These are phyloP conservation scores for Aspergillus amoenus DNA, from an alignment of 2,329 filamentous ascomycete species.

Conservation along the genomic window DNA sequence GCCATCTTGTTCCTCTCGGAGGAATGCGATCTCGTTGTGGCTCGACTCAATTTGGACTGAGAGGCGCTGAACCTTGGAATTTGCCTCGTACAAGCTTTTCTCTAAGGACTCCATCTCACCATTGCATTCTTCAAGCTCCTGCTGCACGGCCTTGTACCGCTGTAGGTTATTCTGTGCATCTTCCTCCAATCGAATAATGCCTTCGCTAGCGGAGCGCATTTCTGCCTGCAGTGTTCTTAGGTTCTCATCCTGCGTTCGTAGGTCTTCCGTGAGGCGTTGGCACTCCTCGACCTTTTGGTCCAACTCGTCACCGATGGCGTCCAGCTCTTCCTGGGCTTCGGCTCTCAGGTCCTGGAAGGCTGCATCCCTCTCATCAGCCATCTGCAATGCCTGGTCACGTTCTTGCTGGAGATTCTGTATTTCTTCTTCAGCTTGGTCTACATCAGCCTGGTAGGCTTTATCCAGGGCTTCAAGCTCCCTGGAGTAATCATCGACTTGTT, in stretches of 20 bases:
- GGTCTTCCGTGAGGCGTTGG: conserved; percentile 66
- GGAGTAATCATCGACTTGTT: conserved; percentile 76
- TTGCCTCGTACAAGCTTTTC: conserved; percentile 77
- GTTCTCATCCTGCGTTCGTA: conserved; percentile 78
- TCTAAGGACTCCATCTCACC: conserved; percentile 84
- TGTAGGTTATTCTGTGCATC: conserved; percentile 77
- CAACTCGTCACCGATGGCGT: conserved; percentile 61
- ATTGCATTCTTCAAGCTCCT: conserved; percentile 79
- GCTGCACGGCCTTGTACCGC: conserved; percentile 78
- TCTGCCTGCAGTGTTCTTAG: conserved; percentile 89
- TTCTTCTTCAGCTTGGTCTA: conserved; percentile 77
- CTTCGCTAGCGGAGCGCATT: conserved; percentile 88
- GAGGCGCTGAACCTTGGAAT: conserved; percentile 82
- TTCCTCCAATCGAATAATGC: conserved; percentile 82
- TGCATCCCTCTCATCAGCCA: conserved; percentile 64
- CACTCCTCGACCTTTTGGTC: conserved; percentile 72
- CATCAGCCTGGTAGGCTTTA: conserved; percentile 73
- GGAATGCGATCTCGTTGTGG: conserved; percentile 89
- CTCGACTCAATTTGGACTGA: conserved; percentile 90
- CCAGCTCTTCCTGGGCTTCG: conserved; percentile 60
- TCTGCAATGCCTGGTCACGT: conserved; percentile 78
- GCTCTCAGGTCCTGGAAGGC: conserved; percentile 52
- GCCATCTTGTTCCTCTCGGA: conserved; percentile 92
- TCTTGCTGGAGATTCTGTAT: conserved; percentile 76
- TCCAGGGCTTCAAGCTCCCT: conserved; percentile 76